Percentiles rank a stretch among this genome's conserved stretches.
Evolutionary conservation across 1,284 basidiomycete genomes (phyloP).

Genomic region (Sanghuangporus weigelae): DNA sequence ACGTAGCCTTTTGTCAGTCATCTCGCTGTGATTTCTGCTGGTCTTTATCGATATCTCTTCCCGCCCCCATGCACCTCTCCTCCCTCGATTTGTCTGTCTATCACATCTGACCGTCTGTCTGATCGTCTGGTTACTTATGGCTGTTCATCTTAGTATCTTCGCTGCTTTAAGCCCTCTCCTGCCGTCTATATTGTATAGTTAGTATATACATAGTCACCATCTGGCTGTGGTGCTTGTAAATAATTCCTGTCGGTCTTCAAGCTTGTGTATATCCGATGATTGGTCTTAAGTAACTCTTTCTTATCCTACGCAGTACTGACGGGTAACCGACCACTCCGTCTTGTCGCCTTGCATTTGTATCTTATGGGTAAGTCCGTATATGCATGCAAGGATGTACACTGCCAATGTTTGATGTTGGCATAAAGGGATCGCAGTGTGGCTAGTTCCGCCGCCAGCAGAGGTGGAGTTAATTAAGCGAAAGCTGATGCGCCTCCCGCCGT

Average conservation of each 20-base stretch:
- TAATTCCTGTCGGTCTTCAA: neutral
- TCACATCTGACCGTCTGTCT: neutral
- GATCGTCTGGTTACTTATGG: neutral
- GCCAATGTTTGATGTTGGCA: neutral
- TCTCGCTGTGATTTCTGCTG: slow-evolving; percentile 9
- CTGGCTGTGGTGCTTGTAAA: slow-evolving; percentile 6
- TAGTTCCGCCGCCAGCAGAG: slow-evolving; percentile 24
- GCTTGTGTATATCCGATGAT: neutral
- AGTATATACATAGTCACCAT: slow-evolving; percentile 10
- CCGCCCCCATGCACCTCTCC: neutral
- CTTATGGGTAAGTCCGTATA: neutral
- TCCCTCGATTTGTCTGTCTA: neutral
- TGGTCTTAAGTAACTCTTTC: neutral
- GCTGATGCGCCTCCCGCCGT: slow-evolving; percentile 37
- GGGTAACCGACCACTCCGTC: neutral
- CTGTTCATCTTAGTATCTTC: neutral
- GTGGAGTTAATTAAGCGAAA: slow-evolving; percentile 33
- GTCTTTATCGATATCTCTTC: neutral
- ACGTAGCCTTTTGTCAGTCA: neutral
- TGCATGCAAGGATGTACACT: neutral
- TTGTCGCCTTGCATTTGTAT: neutral
- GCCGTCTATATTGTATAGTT: slow-evolving; percentile 10
- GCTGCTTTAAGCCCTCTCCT: neutral
- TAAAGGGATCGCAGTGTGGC: slow-evolving; percentile 16
- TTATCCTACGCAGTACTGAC: neutral